Evolutionary conservation across 1,284 basidiomycete species (phyloP).

Genomic region (Cryptococcus wingfieldii): DNA sequence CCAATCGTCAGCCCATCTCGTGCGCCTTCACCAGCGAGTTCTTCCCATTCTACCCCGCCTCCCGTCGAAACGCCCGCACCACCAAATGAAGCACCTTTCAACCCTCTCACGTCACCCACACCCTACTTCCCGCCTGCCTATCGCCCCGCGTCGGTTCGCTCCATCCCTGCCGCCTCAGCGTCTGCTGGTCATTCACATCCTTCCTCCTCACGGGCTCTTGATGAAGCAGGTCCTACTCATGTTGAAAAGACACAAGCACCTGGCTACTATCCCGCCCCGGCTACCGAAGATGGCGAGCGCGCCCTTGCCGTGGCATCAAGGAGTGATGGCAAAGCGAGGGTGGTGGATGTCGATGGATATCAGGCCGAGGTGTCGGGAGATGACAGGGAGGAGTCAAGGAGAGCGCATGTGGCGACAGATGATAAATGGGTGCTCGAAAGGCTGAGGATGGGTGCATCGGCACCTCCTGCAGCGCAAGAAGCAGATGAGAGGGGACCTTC

Average conservation of each 20-base stretch:
- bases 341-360: slow-evolving; percentile 15
- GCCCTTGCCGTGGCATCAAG: slow-evolving; percentile 39
- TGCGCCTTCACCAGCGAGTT: neutral
- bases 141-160: slow-evolving; percentile 41
- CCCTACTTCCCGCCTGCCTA: slow-evolving; percentile 43
- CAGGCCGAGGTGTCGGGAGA: slow-evolving; percentile 8
- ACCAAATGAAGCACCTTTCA: neutral
- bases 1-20: too few species aligned
- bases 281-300: slow-evolving; percentile 42
- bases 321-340: slow-evolving; percentile 37
- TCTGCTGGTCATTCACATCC: slow-evolving; percentile 5
- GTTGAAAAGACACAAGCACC: slow-evolving; percentile 40
- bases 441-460: slow-evolving; percentile 38
- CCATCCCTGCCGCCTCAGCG: slow-evolving; percentile 13
- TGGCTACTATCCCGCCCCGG: slow-evolving; percentile 47
- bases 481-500: slow-evolving; percentile 21
- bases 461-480: slow-evolving; percentile 27
- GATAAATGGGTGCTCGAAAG: slow-evolving; percentile 46
- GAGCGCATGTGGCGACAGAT: slow-evolving; percentile 46
- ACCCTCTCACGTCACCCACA: neutral
- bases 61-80: neutral
- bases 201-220: neutral
- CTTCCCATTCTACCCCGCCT: neutral
- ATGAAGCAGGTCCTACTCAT: neutral
- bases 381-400: slow-evolving; percentile 4